Evolutionary conservation across 2,329 filamentous ascomycete genomes (phyloP).

Genomic region (Claviceps digitariae): DNA sequence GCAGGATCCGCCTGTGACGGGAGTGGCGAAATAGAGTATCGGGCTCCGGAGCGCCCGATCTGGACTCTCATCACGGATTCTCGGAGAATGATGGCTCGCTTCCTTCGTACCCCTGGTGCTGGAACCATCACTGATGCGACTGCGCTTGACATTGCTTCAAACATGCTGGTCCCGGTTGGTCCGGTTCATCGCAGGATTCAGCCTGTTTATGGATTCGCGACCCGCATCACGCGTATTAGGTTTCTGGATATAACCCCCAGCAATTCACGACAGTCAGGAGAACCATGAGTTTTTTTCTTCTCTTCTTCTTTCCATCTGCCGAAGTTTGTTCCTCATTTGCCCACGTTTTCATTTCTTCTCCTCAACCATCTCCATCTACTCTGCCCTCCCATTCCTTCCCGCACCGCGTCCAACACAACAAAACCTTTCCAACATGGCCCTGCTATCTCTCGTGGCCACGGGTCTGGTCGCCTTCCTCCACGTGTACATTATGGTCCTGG

Average conservation of each 20-base stretch:
- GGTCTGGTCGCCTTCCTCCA: conserved; percentile 28
- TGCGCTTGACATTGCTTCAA: no score
- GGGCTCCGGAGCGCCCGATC: no score
- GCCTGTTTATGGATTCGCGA: background rate
- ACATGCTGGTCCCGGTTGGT: background rate
- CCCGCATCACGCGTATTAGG: background rate
- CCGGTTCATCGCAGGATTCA: background rate
- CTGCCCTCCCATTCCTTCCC: no score
- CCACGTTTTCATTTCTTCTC: no score
- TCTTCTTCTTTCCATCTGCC: background rate
- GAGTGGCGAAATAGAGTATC: no score
- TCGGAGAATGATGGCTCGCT: no score
- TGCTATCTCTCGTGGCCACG: conserved; percentile 20
- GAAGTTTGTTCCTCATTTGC: no score
- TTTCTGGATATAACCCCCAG: background rate
- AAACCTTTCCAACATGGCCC: background rate
- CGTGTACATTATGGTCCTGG: conserved; percentile 34
- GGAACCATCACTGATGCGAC: no score
- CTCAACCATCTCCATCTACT: no score
- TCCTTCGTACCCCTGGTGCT: no score
- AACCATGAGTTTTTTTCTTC: background rate
- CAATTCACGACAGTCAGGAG: background rate
- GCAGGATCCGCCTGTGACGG: no score
- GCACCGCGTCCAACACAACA: background rate
- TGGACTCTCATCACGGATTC: no score